Base-by-base conservation (phyloP, 768 basidiomycete species). In the Zangia roseola region DNA sequence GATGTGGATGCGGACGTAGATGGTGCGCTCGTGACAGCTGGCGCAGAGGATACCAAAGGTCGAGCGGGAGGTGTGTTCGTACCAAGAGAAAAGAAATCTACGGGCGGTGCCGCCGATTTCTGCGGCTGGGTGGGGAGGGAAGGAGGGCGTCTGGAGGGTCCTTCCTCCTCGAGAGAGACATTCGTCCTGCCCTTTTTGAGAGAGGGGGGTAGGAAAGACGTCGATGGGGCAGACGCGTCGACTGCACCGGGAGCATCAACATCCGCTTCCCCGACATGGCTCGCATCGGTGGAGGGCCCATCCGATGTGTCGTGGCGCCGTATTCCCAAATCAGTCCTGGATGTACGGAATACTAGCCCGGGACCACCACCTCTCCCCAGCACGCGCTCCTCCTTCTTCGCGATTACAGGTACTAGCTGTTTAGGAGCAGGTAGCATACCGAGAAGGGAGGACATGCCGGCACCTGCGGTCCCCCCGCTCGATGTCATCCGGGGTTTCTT, bases 371-470 rank as follows among this genome's bases (percentile, higher is more conserved):
- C 84, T 14, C 78, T 79, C 3, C 88, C 88, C 5, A 91, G 74
- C 13, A 87, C 76, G 25, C 83, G 74, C 53, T 80, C 76, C 6
- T 75, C 65, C 24, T 65, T 57, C 45, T 65, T 68, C 52, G 53
- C 43, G 21, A 64, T 60, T n/a, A 74, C 62, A 10, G 79, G 74
- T 6, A 20, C 68, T 60, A 46, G 73, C 70, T 62, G 78, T 67
- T 84, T 88, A 6, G 89, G 89, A 0, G 82, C 78, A 28, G 89
- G 89, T 10, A 91, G 74, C 83, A 90, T 88, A 9, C 78, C 77
- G 26, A 91, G 59, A 40, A 91, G 62, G 3, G 81, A 78, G 0
- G 88, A 91, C 12, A 63, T 62, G 10, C 87, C 87, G 23, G 80
- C 80, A 8, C 83, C 80, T n/a, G n/a, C n/a, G 9, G 52, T 33